These are phyloP conservation scores for Suhomyces coccinellae DNA, from an alignment of 1,139 yeast species.

Conservation along the genomic window DNA sequence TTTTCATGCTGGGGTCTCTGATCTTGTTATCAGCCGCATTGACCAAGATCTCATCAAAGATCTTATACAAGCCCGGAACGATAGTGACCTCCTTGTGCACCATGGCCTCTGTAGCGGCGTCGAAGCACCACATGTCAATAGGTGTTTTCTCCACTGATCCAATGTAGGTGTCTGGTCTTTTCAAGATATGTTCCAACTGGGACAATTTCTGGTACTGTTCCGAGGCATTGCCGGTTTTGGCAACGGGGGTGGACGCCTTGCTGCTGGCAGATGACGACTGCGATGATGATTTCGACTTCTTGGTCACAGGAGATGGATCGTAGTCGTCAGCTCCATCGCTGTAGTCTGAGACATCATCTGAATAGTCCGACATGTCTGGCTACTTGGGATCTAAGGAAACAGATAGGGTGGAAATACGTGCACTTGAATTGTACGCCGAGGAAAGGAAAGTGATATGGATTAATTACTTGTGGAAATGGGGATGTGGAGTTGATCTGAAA, in stretches of 20 bases:
- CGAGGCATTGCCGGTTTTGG: slow-evolving; percentile 41
- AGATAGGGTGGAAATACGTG: not conserved
- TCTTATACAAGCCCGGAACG: slow-evolving; percentile 95
- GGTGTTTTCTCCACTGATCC: slow-evolving; percentile 89
- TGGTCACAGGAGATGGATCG: slow-evolving; percentile 1
- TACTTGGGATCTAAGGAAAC: not conserved
- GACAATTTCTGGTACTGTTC: slow-evolving; percentile 91
- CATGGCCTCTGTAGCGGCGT: slow-evolving; percentile 72
- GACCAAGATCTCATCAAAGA: slow-evolving; percentile 94
- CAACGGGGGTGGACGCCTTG: slow-evolving; percentile 3
- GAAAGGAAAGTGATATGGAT: not conserved
- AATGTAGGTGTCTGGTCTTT: slow-evolving; percentile 96
- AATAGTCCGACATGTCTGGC: slow-evolving; percentile 6
- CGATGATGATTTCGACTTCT: slow-evolving; percentile 1
- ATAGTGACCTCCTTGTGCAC: slow-evolving; percentile 67
- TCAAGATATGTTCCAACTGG: slow-evolving; percentile 92
- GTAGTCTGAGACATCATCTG: slow-evolving; percentile 3
- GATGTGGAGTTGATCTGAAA: not conserved
- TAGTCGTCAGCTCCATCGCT: slow-evolving; percentile 7
- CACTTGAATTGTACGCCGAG: not conserved
- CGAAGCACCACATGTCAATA: slow-evolving; percentile 83
- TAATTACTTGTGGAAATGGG: not conserved
- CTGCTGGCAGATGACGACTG: slow-evolving; percentile 1
- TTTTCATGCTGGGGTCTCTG: slow-evolving; percentile 88
- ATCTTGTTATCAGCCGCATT: slow-evolving; percentile 99